These are phyloP conservation scores for Capsella bursapastoris DNA, from an alignment of 345 rosid genomes.

Conservation along the genomic window DNA sequence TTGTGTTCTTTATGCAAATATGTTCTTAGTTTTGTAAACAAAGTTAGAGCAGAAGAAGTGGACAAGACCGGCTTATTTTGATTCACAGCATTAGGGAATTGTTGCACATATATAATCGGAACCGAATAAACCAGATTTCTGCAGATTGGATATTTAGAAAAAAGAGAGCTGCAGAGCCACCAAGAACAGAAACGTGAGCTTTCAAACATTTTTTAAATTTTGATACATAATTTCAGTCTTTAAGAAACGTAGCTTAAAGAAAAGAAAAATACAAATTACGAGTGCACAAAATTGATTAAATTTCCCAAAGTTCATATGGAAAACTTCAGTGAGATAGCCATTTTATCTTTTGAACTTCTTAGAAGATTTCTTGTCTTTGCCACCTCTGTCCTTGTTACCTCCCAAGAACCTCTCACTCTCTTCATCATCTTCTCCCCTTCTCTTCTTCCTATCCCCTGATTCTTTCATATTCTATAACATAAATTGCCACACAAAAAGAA, in stretches of 20 bases:
- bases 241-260: background rate
- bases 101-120: too few species aligned
- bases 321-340: background rate
- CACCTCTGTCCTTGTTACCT: conserved; percentile 45
- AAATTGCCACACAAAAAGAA: background rate
- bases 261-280: conserved; percentile 1
- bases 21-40: background rate
- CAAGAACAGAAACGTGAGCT: background rate
- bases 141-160: background rate
- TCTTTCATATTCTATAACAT: conserved; percentile 65
- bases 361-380: conserved; percentile 50
- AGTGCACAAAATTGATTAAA: conserved; percentile 1
- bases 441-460: conserved; percentile 53
- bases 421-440: conserved; percentile 63
- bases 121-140: background rate
- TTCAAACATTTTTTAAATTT: background rate
- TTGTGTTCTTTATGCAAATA: conserved; percentile 11
- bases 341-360: conserved; percentile 51
- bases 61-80: background rate
- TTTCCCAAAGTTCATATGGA: background rate
- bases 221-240: background rate
- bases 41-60: background rate
- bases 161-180: background rate
- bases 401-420: conserved; percentile 61
- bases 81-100: background rate